Conservation (phyloP, 176 grass and related monocot species). For the Olyra latifolia region DNA sequence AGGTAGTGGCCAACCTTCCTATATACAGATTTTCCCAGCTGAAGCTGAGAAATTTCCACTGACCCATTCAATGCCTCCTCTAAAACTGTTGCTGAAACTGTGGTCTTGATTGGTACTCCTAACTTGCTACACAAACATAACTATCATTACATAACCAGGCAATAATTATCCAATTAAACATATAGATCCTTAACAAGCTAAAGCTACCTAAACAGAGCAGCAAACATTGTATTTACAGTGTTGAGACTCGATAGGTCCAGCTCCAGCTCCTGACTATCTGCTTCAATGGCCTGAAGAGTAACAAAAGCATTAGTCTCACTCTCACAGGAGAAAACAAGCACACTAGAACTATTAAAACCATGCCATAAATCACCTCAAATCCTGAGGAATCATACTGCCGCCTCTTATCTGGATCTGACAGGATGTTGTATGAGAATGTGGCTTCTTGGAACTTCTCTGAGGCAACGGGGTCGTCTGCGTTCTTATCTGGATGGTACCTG, state of each 20-base stretch:
- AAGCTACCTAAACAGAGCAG: constrained; percentile 92
- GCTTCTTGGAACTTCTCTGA: constrained; percentile 93
- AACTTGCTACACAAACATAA: constrained; percentile 71
- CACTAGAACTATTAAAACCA: background rate
- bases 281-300: constrained; percentile 75
- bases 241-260: constrained; percentile 96
- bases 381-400: constrained; percentile 86
- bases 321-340: background rate
- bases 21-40: constrained; percentile 59
- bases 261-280: constrained; percentile 89
- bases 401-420: constrained; percentile 93
- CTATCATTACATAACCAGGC: constrained; percentile 5
- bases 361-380: constrained; percentile 66
- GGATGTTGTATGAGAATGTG: constrained; percentile 98
- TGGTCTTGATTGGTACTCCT: constrained; percentile 97
- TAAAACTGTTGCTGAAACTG: constrained; percentile 93
- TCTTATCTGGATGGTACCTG: constrained; percentile 99
- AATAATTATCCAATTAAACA: constrained; percentile 28
- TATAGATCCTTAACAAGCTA: constrained; percentile 30
- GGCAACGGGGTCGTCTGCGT: constrained; percentile 84
- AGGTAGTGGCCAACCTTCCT: constrained; percentile 60
- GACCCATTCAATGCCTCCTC: constrained; percentile 84
- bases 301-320: constrained; percentile 25
- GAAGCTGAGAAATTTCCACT: constrained; percentile 67
- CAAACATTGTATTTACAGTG: constrained; percentile 99